Evolutionary conservation across 2,329 filamentous ascomycete species (phyloP).

Genomic region (Fusarium nelsonii): DNA sequence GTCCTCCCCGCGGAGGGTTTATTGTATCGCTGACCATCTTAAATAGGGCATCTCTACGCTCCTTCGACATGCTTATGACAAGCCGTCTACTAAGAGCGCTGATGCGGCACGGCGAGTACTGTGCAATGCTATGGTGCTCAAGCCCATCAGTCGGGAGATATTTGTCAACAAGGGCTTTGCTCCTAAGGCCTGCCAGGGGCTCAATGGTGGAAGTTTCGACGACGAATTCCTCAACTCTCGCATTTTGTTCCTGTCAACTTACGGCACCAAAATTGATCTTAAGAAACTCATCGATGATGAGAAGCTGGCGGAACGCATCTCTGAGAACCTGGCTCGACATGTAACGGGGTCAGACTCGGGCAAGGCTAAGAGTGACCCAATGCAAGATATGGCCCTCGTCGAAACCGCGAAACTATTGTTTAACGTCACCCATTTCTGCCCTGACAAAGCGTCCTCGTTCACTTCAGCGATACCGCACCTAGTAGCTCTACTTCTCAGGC

Average conservation of each 20-base stretch:
- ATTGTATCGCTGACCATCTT: conserved; percentile 21
- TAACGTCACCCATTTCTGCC: conserved; percentile 84
- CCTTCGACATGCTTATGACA: conserved; percentile 78
- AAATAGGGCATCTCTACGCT: conserved; percentile 79
- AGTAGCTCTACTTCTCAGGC: conserved; percentile 74
- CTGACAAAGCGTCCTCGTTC: conserved; percentile 71
- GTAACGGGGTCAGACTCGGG: conserved; percentile 59
- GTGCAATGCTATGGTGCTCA: conserved; percentile 77
- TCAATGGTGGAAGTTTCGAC: conserved; percentile 80
- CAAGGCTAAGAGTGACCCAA: conserved; percentile 61
- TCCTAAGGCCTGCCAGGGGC: conserved; percentile 74
- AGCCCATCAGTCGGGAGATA: conserved; percentile 58
- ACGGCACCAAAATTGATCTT: conserved; percentile 63
- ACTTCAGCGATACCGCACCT: conserved; percentile 76
- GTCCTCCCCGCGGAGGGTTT: not conserved
- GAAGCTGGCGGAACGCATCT: conserved; percentile 68
- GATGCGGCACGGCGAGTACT: conserved; percentile 84
- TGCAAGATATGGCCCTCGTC: conserved; percentile 82
- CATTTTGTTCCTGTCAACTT: conserved; percentile 60
- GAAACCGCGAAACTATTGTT: conserved; percentile 91
- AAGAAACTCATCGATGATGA: conserved; percentile 61
- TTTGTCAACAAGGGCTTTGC: conserved; percentile 63
- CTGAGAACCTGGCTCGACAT: conserved; percentile 78
- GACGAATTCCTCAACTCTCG: conserved; percentile 82
- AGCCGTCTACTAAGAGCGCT: conserved; percentile 70